phyloP scores from a whole-genome alignment of 2,329 filamentous ascomycete species.

The Phoma sp. region DNA sequence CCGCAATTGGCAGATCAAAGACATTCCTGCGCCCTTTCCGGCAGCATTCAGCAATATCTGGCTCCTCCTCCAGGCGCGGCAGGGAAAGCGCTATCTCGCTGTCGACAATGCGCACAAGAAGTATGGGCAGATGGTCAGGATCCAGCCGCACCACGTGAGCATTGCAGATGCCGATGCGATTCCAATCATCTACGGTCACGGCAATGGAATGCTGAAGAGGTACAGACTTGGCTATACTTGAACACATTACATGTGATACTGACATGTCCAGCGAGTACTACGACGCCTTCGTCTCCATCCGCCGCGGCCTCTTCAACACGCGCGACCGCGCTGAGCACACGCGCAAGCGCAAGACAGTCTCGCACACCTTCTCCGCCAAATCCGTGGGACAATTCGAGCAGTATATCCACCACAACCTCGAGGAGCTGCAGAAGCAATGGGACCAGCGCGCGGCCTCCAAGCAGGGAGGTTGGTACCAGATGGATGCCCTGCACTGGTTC shows the following conservation, averaged over 20 bases:
- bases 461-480: constrained; percentile 62
- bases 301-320: constrained; percentile 87
- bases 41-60: constrained; percentile 78
- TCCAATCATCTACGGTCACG: constrained; percentile 72
- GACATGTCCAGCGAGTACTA: constrained; percentile 73
- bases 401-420: constrained; percentile 82
- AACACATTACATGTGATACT: neutral
- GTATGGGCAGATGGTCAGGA: constrained; percentile 78
- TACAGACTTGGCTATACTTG: constrained; percentile 18
- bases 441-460: constrained; percentile 65
- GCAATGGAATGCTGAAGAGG: constrained; percentile 58
- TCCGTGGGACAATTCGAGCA: constrained; percentile 84
- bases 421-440: constrained; percentile 75
- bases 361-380: constrained; percentile 85
- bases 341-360: constrained; percentile 86
- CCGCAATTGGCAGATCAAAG: constrained; percentile 59
- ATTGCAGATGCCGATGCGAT: constrained; percentile 83
- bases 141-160: constrained; percentile 84
- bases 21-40: constrained; percentile 68
- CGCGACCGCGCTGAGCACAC: constrained; percentile 81
- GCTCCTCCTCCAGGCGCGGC: constrained; percentile 69
- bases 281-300: constrained; percentile 88
- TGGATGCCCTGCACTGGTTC: constrained; percentile 83
- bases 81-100: constrained; percentile 62
- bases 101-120: constrained; percentile 77